Percentiles rank a stretch among this genome's conserved stretches.
phyloP scores from a whole-genome alignment of 352 stramenopile genomes.

The Phytopythium helicoides region DNA sequence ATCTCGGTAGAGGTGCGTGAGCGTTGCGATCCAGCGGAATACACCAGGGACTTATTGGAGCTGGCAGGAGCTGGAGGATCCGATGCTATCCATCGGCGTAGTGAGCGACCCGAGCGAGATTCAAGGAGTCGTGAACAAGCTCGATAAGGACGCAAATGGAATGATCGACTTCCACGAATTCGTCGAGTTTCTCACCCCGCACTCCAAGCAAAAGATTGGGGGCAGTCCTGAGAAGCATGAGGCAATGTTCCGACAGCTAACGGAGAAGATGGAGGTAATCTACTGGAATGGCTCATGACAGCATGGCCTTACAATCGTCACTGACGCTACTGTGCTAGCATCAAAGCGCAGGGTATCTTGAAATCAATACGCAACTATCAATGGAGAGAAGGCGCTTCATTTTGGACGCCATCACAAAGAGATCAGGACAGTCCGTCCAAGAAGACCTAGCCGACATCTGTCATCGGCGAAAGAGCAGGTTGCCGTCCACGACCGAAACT shows the following conservation, averaged over 20 bases:
- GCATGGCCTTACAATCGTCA: too few relatives aligned
- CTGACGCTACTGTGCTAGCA: slow-evolving; percentile 23
- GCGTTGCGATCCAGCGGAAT: too few relatives aligned
- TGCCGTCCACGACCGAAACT: neutral
- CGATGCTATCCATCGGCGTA: slow-evolving; percentile 78
- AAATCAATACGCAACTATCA: slow-evolving; percentile 77
- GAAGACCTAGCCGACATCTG: slow-evolving; percentile 53
- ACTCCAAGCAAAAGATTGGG: slow-evolving; percentile 35
- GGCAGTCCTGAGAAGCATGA: slow-evolving; percentile 51
- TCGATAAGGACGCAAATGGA: slow-evolving; percentile 73
- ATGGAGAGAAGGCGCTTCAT: slow-evolving; percentile 76
- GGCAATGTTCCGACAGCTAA: slow-evolving; percentile 71
- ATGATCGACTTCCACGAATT: slow-evolving; percentile 83
- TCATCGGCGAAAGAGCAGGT: slow-evolving; percentile 5
- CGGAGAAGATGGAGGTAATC: slow-evolving; percentile 66
- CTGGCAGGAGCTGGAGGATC: slow-evolving; percentile 59
- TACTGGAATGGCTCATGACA: neutral
- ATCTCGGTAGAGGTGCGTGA: slow-evolving; percentile 58
- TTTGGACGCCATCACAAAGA: slow-evolving; percentile 64
- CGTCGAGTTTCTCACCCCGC: slow-evolving; percentile 69
- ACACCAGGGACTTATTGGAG: neutral
- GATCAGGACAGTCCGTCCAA: slow-evolving; percentile 44
- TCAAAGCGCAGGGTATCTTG: slow-evolving; percentile 64
- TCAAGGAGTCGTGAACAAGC: slow-evolving; percentile 43
- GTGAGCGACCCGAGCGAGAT: slow-evolving; percentile 68